Conservation (phyloP, 192 early-diverging fungal genomes). For the Helicostylum pulchrum region DNA sequence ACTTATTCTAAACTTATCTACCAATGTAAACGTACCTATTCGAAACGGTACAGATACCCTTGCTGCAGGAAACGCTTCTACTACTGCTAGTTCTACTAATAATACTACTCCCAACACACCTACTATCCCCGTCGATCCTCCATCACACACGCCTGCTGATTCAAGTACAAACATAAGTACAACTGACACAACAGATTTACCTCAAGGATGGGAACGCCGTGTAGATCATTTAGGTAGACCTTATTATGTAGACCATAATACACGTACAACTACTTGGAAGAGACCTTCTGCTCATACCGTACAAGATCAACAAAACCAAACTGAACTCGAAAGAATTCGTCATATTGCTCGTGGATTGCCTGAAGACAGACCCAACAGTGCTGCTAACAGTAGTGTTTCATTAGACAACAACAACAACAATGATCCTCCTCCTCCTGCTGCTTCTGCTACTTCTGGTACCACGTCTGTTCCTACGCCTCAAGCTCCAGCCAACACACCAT, state of each 20-base stretch:
- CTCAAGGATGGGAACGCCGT: constrained; percentile 82
- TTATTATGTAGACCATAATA: constrained; percentile 97
- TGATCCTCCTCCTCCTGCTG: too few species aligned
- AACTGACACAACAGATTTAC: constrained; percentile 18
- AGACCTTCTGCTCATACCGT: constrained; percentile 40
- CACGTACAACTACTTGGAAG: constrained; percentile 91
- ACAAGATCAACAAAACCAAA: constrained; percentile 50
- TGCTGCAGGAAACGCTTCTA: not conserved
- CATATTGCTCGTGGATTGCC: constrained; percentile 82
- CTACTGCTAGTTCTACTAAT: not conserved
- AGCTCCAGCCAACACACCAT: constrained; percentile 7
- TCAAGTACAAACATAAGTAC: not conserved
- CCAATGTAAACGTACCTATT: constrained; percentile 49
- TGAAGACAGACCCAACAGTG: constrained; percentile 44
- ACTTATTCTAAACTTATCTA: constrained; percentile 72
- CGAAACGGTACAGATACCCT: constrained; percentile 18
- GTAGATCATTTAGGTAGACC: constrained; percentile 87
- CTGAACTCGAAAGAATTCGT: constrained; percentile 68
- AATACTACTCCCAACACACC: not conserved
- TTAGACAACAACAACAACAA: too few species aligned
- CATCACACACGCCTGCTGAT: not conserved
- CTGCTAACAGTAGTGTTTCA: not conserved
- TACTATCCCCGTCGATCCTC: not conserved
- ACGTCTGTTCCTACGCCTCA: constrained; percentile 19
- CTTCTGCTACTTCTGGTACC: constrained; percentile 21